Base-by-base conservation (phyloP, 345 rosid species). In the Leavenworthia alabamica region DNA sequence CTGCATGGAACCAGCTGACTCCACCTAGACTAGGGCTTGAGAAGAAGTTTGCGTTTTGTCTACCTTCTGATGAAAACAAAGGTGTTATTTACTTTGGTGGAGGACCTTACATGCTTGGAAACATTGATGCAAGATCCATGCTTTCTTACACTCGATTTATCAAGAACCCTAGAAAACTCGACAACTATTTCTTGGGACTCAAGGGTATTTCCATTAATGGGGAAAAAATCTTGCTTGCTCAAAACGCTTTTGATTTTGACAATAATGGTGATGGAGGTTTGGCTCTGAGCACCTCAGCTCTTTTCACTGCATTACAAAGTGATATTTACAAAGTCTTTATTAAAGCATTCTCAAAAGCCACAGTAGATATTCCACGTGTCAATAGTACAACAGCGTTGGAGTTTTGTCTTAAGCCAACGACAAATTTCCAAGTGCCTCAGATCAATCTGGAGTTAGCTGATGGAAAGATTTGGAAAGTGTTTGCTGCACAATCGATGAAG, bases 41-140 rank as follows among this genome's bases (percentile, higher is more conserved):
- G 32, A 50, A 57, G 54, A 68, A 70, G 60, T 77, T 77, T 31
- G 78, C 78, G 1, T 54, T 77, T n/a, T 77, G 81, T 60, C 32
- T 73, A 13, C 81, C 78, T 44, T 48, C 77, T 55, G 62, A 56
- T 49, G 52, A 54, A 22, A 47, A 68, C 41, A 39, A 39, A 19
- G 76, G 81, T 24, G 73, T 42, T 27, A 56, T 58, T 8, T 77
- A 37, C 71, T 77, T 77, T 35, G 74, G 78, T 6, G 50, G 66
- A 7, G 76, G 70, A 40, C 76, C 78, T 5, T 69, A 67, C 51
- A 67, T 39, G 51, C 56, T 77, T 17, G 5, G 36, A 8, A 71
- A 71, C 6, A 27, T 5, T 5, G 61, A 73, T 57, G 71, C 66
- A 52, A 64, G 66, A 61, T 40, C 57, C 28, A 43, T 69, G 44